A percentile compares a stretch with the other conserved stretches of the same genome.
Conservation (phyloP, 257 asterid genomes). For the Nicotiana tomentosiformis region DNA sequence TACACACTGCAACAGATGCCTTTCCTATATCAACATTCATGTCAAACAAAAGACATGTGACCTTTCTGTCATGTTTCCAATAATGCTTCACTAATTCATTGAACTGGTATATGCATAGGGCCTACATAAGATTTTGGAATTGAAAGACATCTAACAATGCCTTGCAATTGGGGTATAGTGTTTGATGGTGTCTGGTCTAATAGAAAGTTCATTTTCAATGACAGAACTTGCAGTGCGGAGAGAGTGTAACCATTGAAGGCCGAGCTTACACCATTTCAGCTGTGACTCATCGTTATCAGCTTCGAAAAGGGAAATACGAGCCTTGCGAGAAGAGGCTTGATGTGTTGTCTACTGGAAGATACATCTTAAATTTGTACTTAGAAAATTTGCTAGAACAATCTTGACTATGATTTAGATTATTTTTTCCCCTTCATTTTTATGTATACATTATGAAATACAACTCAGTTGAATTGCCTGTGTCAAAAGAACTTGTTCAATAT, state of each 20-base stretch:
- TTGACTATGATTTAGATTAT: slow-evolving; percentile 18
- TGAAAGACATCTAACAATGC: slow-evolving; percentile 4
- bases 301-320: slow-evolving; percentile 88
- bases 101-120: background rate
- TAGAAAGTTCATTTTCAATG: background rate
- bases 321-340: slow-evolving; percentile 89
- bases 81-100: slow-evolving; percentile 11
- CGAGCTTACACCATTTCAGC: slow-evolving; percentile 74
- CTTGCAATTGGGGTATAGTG: slow-evolving; percentile 3
- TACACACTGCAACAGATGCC: slow-evolving; percentile 3
- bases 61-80: slow-evolving; percentile 9
- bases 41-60: slow-evolving; percentile 11
- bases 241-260: slow-evolving; percentile 82
- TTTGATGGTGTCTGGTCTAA: slow-evolving; percentile 6
- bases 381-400: slow-evolving; percentile 73
- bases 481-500: background rate
- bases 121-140: slow-evolving; percentile 8
- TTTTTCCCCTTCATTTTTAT: background rate
- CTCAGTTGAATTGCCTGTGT: background rate
- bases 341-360: slow-evolving; percentile 82
- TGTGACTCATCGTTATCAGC: slow-evolving; percentile 90
- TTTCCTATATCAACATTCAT: slow-evolving; percentile 9
- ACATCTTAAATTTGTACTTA: slow-evolving; percentile 73
- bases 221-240: slow-evolving; percentile 90
- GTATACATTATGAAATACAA: slow-evolving; percentile 5